These are phyloP conservation scores for Ophiostoma perfectum DNA, from an alignment of 2,329 filamentous ascomycete species.

Conservation along the genomic window DNA sequence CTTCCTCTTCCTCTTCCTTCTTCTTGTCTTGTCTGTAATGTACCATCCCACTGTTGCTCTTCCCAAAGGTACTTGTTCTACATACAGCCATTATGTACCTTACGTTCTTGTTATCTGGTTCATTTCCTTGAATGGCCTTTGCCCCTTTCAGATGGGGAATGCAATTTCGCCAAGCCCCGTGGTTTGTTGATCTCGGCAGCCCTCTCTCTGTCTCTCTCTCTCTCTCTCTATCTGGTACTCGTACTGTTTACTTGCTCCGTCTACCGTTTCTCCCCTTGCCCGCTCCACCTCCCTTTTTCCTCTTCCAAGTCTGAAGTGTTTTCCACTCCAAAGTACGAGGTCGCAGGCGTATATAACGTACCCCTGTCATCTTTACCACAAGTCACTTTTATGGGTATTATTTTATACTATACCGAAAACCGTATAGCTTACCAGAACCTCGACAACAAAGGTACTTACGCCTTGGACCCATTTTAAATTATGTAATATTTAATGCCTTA, in stretches of 20 bases:
- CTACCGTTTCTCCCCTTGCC: too few species aligned
- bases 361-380: too few species aligned
- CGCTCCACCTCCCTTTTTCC: conserved; percentile 14
- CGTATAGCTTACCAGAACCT: too few species aligned
- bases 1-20: too few species aligned
- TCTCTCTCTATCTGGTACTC: too few species aligned
- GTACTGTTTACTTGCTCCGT: not conserved
- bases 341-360: too few species aligned
- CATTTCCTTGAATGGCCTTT: conserved; percentile 18
- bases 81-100: not conserved
- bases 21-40: too few species aligned
- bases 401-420: too few species aligned
- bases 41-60: not conserved
- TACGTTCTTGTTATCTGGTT: conserved; percentile 5
- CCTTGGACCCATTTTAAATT: too few species aligned
- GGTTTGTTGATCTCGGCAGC: conserved; percentile 5
- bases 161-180: conserved; percentile 29
- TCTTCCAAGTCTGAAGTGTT: not conserved
- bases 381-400: too few species aligned
- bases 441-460: too few species aligned
- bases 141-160: conserved; percentile 24
- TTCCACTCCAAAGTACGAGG: conserved; percentile 1
- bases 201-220: not conserved
- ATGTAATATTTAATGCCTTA: too few species aligned
- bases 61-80: not conserved